Percentiles rank a stretch among this genome's conserved stretches.
Evolutionary conservation across 768 basidiomycete species (phyloP).

Genomic region (Kwoniella heveanensis): DNA sequence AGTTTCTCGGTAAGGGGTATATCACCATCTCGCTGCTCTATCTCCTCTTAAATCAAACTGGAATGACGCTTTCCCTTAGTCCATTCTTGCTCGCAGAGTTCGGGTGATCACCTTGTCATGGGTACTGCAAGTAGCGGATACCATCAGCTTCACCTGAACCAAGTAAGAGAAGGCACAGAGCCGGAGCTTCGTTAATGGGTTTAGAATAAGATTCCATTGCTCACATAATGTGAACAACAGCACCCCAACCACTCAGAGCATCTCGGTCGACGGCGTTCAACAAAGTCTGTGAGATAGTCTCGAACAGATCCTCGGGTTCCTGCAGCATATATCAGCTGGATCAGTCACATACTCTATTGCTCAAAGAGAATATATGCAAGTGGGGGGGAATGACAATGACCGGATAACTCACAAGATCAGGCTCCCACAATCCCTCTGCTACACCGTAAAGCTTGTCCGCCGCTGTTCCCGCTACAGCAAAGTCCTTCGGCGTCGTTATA

Average conservation of each 20-base stretch:
- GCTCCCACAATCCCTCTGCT: slow-evolving; percentile 98
- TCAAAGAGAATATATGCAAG: too few relatives aligned
- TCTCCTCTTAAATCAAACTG: slow-evolving; percentile 1
- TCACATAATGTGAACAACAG: slow-evolving; percentile 91
- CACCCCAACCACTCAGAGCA: slow-evolving; percentile 96
- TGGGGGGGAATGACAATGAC: too few relatives aligned
- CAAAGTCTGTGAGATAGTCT: slow-evolving; percentile 95
- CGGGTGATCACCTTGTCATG: slow-evolving; percentile 72
- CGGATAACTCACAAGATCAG: slow-evolving; percentile 69
- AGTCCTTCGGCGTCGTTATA: slow-evolving; percentile 65
- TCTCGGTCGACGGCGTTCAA: slow-evolving; percentile 94
- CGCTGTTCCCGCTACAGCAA: slow-evolving; percentile 93
- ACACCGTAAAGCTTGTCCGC: slow-evolving; percentile 91
- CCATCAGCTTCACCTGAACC: too few relatives aligned
- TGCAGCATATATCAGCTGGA: slow-evolving; percentile 16
- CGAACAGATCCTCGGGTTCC: slow-evolving; percentile 94
- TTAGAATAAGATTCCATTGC: too few relatives aligned
- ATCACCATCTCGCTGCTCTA: background rate
- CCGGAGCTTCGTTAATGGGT: too few relatives aligned
- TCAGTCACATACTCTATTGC: too few relatives aligned
- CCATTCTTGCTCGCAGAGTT: slow-evolving; percentile 88
- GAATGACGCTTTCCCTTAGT: slow-evolving; percentile 60
- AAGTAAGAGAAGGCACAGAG: too few relatives aligned
- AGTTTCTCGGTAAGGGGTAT: background rate
- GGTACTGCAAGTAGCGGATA: slow-evolving; percentile 47